Base-by-base conservation (phyloP, 495 filamentous ascomycete genomes). In the Neurospora pannonica region DNA sequence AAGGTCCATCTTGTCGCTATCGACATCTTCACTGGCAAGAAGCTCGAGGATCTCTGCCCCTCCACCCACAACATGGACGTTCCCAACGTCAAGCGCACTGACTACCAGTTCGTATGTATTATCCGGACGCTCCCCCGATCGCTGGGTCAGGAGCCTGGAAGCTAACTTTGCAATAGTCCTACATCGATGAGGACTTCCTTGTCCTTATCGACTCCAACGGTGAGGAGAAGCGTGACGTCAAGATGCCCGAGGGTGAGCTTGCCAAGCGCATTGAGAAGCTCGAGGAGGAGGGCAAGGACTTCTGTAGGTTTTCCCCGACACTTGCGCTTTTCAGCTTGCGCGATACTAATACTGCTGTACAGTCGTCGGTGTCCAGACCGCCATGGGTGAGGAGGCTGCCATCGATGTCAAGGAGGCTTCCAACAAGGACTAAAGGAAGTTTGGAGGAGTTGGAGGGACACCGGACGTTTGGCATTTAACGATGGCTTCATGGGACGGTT, bases 11-110 rank as follows among this genome's bases (percentile, higher is more conserved):
- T 99, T 75, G 91, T 97, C 80, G 96, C 93, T 82, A 90, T 95
- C 83, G 96, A 99, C 83, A 98, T 99, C 88, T 99, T 99, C 89
- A 99, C 94, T 75, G 89, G 89, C 89, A 98, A 98, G 93, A 99
- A 99, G 90, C 88, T 96, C 74, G 96, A 99, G 89, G 96, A 99
- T 86, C 92, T 99, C 74, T 98, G 92, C 87, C 96, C 96, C 75
- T 98, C 96, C 83, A 99, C 96, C 90, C 96, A 99, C 91, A 98
- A 98, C 90, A 99, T 99, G 96, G 94, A 99, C 82, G 96, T 99
- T 77, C 96, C 96, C 84, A 90, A 93, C 84, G 95, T 98, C 85
- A 84, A 80, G 81, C 94, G 93, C 82, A 89, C 88, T 84, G 95
- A 97, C 85, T 98, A 94, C 88, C 92, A 93, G 86, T 92, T 99